Evolutionary conservation across 1,284 basidiomycete species (phyloP).

Genomic region (Melampsora americana): DNA sequence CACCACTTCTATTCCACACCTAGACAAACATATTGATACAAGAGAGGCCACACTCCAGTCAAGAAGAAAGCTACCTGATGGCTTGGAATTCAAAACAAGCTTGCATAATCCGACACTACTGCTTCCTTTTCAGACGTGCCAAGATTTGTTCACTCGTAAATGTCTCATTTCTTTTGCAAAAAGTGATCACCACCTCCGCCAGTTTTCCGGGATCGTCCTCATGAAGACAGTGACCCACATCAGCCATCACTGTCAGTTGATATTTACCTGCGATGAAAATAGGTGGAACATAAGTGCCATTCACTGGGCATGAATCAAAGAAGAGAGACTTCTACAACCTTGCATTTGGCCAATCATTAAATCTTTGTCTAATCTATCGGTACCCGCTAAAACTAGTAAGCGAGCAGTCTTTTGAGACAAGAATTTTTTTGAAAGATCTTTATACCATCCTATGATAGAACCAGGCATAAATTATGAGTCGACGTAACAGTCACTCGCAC

Average conservation of each 20-base stretch:
- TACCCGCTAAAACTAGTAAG: constrained; percentile 82
- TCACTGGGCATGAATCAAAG: constrained; percentile 45
- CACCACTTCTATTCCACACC: too few relatives aligned
- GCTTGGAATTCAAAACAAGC: not conserved
- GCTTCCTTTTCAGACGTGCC: constrained; percentile 19
- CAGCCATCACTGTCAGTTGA: constrained; percentile 80
- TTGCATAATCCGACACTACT: not conserved
- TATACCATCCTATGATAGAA: constrained; percentile 77
- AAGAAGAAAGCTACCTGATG: too few relatives aligned
- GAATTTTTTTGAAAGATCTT: constrained; percentile 73
- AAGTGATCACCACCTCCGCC: constrained; percentile 76
- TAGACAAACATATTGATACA: too few relatives aligned
- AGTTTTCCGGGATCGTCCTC: constrained; percentile 83
- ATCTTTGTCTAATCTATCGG: constrained; percentile 84
- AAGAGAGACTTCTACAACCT: constrained; percentile 5
- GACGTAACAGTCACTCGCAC: not conserved
- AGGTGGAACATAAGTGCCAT: constrained; percentile 43
- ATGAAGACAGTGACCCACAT: constrained; percentile 88
- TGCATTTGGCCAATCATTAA: constrained; percentile 96
- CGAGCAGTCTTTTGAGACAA: constrained; percentile 72
- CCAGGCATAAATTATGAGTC: not conserved
- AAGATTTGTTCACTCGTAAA: constrained; percentile 25
- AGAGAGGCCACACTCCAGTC: too few relatives aligned
- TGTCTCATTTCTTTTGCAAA: constrained; percentile 84
- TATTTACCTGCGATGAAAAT: constrained; percentile 73